Percentiles rank a stretch among this genome's conserved stretches.
Conservation (phyloP, 345 rosid species). For the Gossypium longicalyx region DNA sequence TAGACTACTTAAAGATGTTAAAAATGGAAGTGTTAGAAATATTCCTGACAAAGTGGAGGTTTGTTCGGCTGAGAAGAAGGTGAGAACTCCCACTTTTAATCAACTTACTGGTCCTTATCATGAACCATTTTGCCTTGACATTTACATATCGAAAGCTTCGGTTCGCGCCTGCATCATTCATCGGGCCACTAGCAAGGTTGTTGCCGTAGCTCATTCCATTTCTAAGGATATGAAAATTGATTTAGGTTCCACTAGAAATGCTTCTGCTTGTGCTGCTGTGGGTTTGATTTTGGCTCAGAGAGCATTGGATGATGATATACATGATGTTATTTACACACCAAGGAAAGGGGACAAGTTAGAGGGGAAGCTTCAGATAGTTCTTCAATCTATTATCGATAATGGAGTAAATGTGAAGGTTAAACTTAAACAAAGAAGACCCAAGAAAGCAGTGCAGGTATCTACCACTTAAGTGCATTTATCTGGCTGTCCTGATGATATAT, state of each 20-base stretch:
- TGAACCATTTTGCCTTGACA: conserved; percentile 82
- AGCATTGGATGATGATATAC: conserved; percentile 73
- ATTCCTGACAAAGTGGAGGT: conserved; percentile 14
- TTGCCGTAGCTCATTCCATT: conserved; percentile 81
- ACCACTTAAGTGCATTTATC: neutral
- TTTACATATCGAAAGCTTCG: conserved; percentile 73
- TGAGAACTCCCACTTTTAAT: conserved; percentile 68
- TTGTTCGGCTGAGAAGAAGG: conserved; percentile 28
- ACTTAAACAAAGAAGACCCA: conserved; percentile 62
- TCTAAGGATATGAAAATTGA: conserved; percentile 84
- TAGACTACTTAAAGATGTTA: conserved; percentile 12
- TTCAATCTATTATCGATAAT: conserved; percentile 59
- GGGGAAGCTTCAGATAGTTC: conserved; percentile 73
- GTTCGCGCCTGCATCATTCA: conserved; percentile 80
- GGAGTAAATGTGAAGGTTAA: conserved; percentile 75
- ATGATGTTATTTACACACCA: conserved; percentile 64
- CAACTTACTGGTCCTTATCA: conserved; percentile 85
- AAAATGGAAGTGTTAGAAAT: conserved; percentile 14
- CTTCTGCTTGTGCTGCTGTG: conserved; percentile 59
- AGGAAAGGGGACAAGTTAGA: conserved; percentile 73
- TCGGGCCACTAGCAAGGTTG: conserved; percentile 82
- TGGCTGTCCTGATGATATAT: neutral
- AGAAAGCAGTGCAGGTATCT: conserved; percentile 22
- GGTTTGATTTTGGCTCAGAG: conserved; percentile 74
- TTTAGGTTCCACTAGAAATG: conserved; percentile 67